Conservation (phyloP, 139 green algal genomes). For the Chlamydomonas schloesseri region DNA sequence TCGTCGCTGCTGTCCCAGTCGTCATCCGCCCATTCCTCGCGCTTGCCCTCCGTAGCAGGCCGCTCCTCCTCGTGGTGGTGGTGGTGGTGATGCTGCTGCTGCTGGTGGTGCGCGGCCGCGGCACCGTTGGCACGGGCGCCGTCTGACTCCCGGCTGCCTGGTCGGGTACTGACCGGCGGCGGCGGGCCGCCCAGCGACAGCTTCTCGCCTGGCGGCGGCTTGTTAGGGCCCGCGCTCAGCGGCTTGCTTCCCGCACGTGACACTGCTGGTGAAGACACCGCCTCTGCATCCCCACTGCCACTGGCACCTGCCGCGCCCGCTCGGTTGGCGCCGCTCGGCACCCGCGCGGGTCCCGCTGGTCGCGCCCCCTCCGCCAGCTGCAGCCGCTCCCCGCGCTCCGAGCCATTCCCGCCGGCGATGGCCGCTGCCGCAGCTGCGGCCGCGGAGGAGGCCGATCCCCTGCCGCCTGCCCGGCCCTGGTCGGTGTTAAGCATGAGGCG, state of each 20-base stretch:
- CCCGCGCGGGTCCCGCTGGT: not conserved
- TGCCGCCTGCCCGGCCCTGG: not conserved
- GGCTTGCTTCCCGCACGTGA: too few relatives aligned
- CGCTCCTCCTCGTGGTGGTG: too few relatives aligned
- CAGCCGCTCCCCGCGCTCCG: conserved; percentile 7
- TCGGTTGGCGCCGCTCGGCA: not conserved
- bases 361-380: not conserved
- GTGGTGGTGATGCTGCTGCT: not conserved
- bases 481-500: not conserved
- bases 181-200: not conserved
- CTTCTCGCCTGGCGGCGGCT: not conserved
- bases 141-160: not conserved
- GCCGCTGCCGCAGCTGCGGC: not conserved
- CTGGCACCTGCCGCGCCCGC: too few relatives aligned
- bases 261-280: too few relatives aligned
- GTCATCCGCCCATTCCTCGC: conserved; percentile 36
- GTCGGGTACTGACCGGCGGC: not conserved
- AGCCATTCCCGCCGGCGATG: too few relatives aligned
- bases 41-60: not conserved
- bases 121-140: not conserved
- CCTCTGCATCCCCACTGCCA: too few relatives aligned
- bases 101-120: not conserved
- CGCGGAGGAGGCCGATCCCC: not conserved
- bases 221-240: not conserved
- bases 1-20: conserved; percentile 47